A percentile compares a stretch with the other conserved stretches of the same genome.
Evolutionary conservation across 2,329 filamentous ascomycete species (phyloP).

Genomic region (Dactylellina cionopaga): DNA sequence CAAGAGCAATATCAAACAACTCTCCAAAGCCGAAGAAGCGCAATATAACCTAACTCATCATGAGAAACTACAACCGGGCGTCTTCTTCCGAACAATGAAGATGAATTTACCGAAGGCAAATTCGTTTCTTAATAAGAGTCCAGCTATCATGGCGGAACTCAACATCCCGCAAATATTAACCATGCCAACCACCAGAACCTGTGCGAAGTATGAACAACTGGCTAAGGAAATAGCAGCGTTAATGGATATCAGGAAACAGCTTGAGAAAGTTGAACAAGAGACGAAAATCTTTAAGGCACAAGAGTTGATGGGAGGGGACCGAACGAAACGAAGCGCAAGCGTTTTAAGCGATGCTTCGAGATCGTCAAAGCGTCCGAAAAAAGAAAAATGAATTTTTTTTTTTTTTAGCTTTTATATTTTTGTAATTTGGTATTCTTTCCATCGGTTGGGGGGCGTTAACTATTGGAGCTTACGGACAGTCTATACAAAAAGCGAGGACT

Average conservation of each 20-base stretch:
- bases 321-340: conserved; percentile 35
- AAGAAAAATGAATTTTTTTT: conserved; percentile 33
- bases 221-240: conserved; percentile 74
- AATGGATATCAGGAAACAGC: conserved; percentile 77
- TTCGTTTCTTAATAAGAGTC: conserved; percentile 78
- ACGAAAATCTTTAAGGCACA: conserved; percentile 55
- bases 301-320: conserved; percentile 40
- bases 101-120: conserved; percentile 80
- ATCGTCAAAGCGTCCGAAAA: conserved; percentile 48
- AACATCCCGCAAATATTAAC: conserved; percentile 75
- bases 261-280: conserved; percentile 74
- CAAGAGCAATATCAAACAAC: conserved; percentile 52
- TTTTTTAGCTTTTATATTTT: not conserved
- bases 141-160: conserved; percentile 78
- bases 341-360: conserved; percentile 48
- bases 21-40: conserved; percentile 78
- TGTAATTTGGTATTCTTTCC: not conserved
- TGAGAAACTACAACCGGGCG: conserved; percentile 84
- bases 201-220: conserved; percentile 76
- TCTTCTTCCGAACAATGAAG: conserved; percentile 87
- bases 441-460: not conserved
- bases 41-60: conserved; percentile 86
- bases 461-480: not conserved
- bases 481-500: no score
- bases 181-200: conserved; percentile 78